A percentile compares a stretch with the other conserved stretches of the same genome.
These are phyloP conservation scores for Magnaporthiopsis incrustans DNA, from an alignment of 2,329 filamentous ascomycete species.

Conservation along the genomic window DNA sequence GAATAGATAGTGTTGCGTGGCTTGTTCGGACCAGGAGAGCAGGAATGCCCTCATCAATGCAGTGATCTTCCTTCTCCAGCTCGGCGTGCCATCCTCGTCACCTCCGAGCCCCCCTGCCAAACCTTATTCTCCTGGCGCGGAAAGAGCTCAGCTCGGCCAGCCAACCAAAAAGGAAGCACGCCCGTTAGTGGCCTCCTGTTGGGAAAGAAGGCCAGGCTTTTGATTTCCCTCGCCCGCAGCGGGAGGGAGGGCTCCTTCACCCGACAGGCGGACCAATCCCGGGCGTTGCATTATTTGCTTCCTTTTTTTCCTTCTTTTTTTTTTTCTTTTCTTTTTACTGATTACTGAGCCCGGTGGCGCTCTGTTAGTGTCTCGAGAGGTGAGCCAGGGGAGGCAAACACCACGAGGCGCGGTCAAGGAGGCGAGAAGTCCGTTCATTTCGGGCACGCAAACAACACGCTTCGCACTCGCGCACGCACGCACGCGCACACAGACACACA, in stretches of 20 bases:
- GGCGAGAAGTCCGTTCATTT: background rate
- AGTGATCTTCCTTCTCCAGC: no score
- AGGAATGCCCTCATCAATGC: background rate
- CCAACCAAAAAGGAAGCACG: background rate
- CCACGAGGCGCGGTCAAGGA: background rate
- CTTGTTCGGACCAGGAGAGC: background rate
- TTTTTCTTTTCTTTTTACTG: background rate
- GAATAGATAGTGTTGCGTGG: background rate
- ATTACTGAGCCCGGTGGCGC: background rate
- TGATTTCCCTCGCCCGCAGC: background rate
- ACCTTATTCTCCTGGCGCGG: background rate
- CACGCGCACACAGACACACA: background rate
- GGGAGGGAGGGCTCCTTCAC: background rate
- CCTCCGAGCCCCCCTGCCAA: background rate
- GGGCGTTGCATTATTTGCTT: background rate
- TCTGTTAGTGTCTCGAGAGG: background rate
- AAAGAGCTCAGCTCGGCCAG: background rate
- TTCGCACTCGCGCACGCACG: no score
- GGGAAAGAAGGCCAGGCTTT: no score
- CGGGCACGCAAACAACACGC: no score
- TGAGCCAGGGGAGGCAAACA: background rate
- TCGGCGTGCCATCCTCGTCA: no score
- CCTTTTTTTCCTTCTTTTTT: background rate
- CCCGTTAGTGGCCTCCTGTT: background rate
- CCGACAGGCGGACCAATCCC: background rate